phyloP scores from a whole-genome alignment of 495 filamentous ascomycete genomes.

The Aspergillus sparsus region DNA sequence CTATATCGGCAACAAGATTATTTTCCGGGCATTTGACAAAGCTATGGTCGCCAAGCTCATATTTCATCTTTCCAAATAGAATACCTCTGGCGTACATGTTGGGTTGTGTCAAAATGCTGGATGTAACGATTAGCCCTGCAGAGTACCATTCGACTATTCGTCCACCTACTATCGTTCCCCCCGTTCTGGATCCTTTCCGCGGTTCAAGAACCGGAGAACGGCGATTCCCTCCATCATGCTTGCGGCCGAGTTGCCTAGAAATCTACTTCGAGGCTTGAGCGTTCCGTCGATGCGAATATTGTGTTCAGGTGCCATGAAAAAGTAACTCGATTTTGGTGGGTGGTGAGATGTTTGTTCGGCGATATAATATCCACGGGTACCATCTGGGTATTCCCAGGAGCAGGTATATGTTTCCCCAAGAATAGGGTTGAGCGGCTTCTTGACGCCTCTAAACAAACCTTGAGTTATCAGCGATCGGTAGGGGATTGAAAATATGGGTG shows the following conservation, averaged over 20 bases:
- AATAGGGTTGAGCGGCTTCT: slow-evolving; percentile 97
- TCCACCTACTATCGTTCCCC: slow-evolving; percentile 83
- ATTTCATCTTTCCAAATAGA: slow-evolving; percentile 99
- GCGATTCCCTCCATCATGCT: slow-evolving; percentile 98
- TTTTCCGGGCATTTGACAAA: slow-evolving; percentile 90
- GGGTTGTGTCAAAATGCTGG: slow-evolving; percentile 85
- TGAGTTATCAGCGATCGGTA: slow-evolving; percentile 23
- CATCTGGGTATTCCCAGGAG: slow-evolving; percentile 91
- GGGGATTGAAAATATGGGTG: no score
- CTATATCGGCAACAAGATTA: slow-evolving; percentile 84
- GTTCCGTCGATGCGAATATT: slow-evolving; percentile 94
- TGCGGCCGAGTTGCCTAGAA: slow-evolving; percentile 94
- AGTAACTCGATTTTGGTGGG: slow-evolving; percentile 97
- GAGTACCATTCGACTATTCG: background rate
- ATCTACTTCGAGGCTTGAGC: slow-evolving; percentile 93
- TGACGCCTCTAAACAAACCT: slow-evolving; percentile 71
- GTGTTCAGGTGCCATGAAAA: slow-evolving; percentile 96
- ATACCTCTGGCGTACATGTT: slow-evolving; percentile 99
- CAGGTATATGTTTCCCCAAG: slow-evolving; percentile 94
- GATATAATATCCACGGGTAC: slow-evolving; percentile 89
- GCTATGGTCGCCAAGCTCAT: slow-evolving; percentile 96
- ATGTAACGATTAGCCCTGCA: slow-evolving; percentile 4
- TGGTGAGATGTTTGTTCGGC: slow-evolving; percentile 96
- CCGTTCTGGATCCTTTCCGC: slow-evolving; percentile 58
- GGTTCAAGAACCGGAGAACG: slow-evolving; percentile 79